A percentile compares a stretch with the other conserved stretches of the same genome.
Evolutionary conservation across 1,284 basidiomycete genomes (phyloP).

Genomic region (Puccinia brachypodii): DNA sequence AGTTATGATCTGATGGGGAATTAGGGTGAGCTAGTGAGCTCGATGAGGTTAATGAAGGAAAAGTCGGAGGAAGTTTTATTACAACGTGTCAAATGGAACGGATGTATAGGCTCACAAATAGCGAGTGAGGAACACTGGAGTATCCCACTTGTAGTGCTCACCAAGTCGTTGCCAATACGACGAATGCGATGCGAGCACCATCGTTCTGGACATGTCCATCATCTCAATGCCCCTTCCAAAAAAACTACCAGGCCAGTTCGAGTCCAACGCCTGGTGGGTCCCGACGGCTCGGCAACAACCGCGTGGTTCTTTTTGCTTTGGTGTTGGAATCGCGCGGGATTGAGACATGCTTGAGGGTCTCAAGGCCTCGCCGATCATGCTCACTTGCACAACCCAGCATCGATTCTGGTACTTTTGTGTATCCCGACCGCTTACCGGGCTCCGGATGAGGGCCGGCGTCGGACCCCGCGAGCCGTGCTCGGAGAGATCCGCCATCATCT

Average conservation of each 20-base stretch:
- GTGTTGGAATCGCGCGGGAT: too few species aligned
- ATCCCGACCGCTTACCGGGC: too few species aligned
- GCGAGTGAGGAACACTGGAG: neutral
- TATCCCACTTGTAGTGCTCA: neutral
- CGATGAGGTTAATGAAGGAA: neutral
- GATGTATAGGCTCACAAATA: neutral
- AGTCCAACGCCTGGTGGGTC: neutral
- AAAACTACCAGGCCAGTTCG: neutral
- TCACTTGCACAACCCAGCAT: too few species aligned
- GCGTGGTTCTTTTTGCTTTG: neutral
- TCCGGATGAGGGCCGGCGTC: too few species aligned
- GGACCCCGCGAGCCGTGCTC: too few species aligned
- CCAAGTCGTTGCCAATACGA: neutral
- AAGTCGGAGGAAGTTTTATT: neutral
- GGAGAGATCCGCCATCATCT: too few species aligned
- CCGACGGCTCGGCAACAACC: neutral
- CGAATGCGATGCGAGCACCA: neutral
- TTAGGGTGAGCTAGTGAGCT: too few species aligned
- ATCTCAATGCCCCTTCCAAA: neutral
- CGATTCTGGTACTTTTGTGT: too few species aligned
- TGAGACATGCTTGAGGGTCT: too few species aligned
- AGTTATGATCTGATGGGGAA: neutral
- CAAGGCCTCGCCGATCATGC: too few species aligned
- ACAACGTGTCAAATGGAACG: neutral
- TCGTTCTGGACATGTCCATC: neutral